Percentiles rank a stretch among this genome's conserved stretches.
Conservation (phyloP, 2,329 filamentous ascomycete genomes). For the Pestalotiopsis sp. region DNA sequence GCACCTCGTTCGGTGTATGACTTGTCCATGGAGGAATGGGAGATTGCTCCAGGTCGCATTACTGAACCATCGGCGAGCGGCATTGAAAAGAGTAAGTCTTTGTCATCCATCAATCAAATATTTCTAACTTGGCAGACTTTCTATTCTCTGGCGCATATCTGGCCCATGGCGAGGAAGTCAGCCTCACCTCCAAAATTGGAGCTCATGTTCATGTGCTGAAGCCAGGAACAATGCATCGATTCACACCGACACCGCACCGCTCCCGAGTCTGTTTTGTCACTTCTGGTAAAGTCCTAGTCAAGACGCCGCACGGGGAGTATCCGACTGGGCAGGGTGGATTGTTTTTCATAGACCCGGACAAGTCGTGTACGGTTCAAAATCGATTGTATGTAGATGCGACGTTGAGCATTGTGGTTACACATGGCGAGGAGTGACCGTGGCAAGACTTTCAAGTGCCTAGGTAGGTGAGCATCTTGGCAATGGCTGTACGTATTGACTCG, state of each 20-base stretch:
- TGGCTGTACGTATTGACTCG: too few relatives aligned
- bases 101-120: neutral
- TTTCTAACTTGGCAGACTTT: slow-evolving; percentile 36
- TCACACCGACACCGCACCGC: slow-evolving; percentile 29
- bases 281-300: slow-evolving; percentile 43
- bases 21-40: slow-evolving; percentile 43
- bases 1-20: neutral
- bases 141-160: slow-evolving; percentile 47
- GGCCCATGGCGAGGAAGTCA: slow-evolving; percentile 36
- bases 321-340: slow-evolving; percentile 45
- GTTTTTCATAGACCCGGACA: slow-evolving; percentile 44
- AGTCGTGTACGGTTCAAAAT: slow-evolving; percentile 43
- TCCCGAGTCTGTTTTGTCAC: slow-evolving; percentile 43
- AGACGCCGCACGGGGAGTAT: slow-evolving; percentile 38
- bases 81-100: slow-evolving; percentile 37
- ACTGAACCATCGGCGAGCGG: slow-evolving; percentile 24
- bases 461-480: neutral
- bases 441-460: neutral
- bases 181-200: slow-evolving; percentile 38
- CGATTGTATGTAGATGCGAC: slow-evolving; percentile 45
- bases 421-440: slow-evolving; percentile 11
- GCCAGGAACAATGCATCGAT: slow-evolving; percentile 37
- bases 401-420: slow-evolving; percentile 39
- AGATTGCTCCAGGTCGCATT: slow-evolving; percentile 46
- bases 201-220: slow-evolving; percentile 45